Conservation (phyloP, 371 early-diverging fungal species). For the Lichtheimia ornata region DNA sequence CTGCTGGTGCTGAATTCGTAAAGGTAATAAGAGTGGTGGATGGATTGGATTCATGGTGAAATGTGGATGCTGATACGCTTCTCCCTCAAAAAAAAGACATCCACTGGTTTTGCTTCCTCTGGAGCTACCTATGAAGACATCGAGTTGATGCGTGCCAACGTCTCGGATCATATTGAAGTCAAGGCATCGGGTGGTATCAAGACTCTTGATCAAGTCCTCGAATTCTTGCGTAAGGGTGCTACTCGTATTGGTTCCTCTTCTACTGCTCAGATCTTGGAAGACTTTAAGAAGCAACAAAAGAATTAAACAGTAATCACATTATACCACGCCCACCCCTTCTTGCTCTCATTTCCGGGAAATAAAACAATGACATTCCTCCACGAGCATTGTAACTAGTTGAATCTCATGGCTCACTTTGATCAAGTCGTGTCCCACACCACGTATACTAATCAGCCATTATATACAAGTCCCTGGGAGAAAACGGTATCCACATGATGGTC, state of each 20-base stretch:
- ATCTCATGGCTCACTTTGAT: too few relatives aligned
- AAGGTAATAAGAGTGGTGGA: slow-evolving; percentile 30
- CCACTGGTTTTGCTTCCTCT: slow-evolving; percentile 64
- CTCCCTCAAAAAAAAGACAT: slow-evolving; percentile 41
- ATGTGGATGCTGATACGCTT: neutral
- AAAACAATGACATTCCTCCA: too few relatives aligned
- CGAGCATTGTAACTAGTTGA: too few relatives aligned
- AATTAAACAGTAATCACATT: neutral
- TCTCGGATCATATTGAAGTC: slow-evolving; percentile 49
- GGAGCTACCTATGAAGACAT: slow-evolving; percentile 62
- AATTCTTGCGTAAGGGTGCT: slow-evolving; percentile 58
- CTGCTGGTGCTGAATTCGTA: slow-evolving; percentile 68
- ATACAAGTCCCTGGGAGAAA: too few relatives aligned
- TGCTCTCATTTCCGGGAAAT: too few relatives aligned
- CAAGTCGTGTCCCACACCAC: too few relatives aligned
- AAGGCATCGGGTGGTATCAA: slow-evolving; percentile 73
- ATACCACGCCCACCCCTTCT: too few relatives aligned
- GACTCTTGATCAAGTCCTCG: slow-evolving; percentile 59
- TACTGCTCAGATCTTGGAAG: slow-evolving; percentile 60
- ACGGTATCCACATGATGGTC: too few relatives aligned
- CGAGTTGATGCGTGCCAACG: slow-evolving; percentile 55
- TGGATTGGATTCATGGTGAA: neutral
- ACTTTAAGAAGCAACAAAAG: slow-evolving; percentile 37
- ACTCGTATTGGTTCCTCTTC: slow-evolving; percentile 67
- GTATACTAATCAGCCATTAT: too few relatives aligned